Conservation (phyloP, 2,329 filamentous ascomycete genomes). For the Akanthomyces muscarius region DNA sequence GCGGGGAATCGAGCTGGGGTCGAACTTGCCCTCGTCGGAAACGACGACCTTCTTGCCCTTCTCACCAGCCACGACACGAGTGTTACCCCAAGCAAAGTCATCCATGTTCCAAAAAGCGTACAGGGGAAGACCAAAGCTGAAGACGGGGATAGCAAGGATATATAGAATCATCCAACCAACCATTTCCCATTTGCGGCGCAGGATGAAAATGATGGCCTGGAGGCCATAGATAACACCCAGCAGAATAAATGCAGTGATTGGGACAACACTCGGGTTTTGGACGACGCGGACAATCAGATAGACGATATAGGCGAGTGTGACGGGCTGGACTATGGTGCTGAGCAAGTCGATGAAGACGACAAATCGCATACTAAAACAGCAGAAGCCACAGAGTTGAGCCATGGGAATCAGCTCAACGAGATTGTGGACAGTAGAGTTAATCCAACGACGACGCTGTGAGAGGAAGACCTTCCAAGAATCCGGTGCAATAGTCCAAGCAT, state of each 20-base stretch:
- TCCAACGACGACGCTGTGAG: constrained; percentile 98
- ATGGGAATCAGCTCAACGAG: constrained; percentile 91
- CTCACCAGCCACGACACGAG: constrained; percentile 92
- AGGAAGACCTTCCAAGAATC: constrained; percentile 93
- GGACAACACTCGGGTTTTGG: constrained; percentile 60
- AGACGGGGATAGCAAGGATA: constrained; percentile 84
- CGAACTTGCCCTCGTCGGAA: constrained; percentile 96
- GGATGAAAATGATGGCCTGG: constrained; percentile 93
- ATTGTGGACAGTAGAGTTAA: constrained; percentile 98
- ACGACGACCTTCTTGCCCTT: constrained; percentile 88
- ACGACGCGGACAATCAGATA: constrained; percentile 79
- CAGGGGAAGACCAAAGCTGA: constrained; percentile 82
- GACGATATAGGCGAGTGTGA: constrained; percentile 81
- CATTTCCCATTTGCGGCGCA: constrained; percentile 98
- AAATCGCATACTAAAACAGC: constrained; percentile 99
- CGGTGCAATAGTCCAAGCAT: constrained; percentile 95
- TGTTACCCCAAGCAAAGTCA: constrained; percentile 99
- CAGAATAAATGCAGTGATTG: constrained; percentile 82
- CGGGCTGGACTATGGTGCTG: constrained; percentile 86
- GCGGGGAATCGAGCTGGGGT: constrained; percentile 84
- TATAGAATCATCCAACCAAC: constrained; percentile 99
- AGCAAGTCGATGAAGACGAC: constrained; percentile 92
- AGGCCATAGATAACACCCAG: constrained; percentile 95
- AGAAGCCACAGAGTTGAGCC: constrained; percentile 95
- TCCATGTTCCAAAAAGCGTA: constrained; percentile 99